Evolutionary conservation across 306 rosid genomes (phyloP).

Genomic region (Pyrus pyrifolia): DNA sequence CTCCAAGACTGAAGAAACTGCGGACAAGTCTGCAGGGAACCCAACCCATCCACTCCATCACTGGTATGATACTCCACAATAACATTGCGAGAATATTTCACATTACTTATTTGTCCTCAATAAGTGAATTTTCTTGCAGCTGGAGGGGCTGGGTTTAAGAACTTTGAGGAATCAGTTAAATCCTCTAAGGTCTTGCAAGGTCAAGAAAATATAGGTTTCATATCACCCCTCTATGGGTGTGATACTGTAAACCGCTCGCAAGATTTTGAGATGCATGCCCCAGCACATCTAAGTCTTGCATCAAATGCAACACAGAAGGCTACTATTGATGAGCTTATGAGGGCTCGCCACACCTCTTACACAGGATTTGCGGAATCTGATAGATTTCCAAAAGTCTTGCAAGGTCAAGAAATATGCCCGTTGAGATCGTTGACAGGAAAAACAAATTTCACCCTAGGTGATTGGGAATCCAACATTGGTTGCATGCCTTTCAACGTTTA

Average conservation of each 20-base stretch:
- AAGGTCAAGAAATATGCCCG: slow-evolving; percentile 97
- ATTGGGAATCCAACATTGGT: slow-evolving; percentile 57
- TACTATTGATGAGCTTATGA: slow-evolving; percentile 52
- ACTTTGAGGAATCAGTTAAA: slow-evolving; percentile 82
- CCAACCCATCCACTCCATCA: slow-evolving; percentile 43
- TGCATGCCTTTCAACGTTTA: slow-evolving; percentile 47
- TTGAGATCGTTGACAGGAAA: slow-evolving; percentile 62
- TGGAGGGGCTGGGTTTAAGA: slow-evolving; percentile 74
- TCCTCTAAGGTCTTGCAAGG: slow-evolving; percentile 99
- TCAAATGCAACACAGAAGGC: slow-evolving; percentile 42
- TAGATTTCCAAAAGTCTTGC: slow-evolving; percentile 89
- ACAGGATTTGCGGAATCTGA: slow-evolving; percentile 70
- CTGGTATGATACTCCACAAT: slow-evolving; percentile 39
- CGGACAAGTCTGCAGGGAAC: slow-evolving; percentile 65
- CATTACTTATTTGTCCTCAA: slow-evolving; percentile 2
- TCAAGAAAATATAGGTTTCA: slow-evolving; percentile 93
- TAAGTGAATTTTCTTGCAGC: slow-evolving; percentile 19
- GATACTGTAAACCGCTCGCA: slow-evolving; percentile 60
- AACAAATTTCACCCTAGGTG: slow-evolving; percentile 44
- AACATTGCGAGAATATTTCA: slow-evolving; percentile 6
- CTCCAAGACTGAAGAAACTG: slow-evolving; percentile 88
- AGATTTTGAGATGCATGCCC: slow-evolving; percentile 60
- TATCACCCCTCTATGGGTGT: slow-evolving; percentile 67
- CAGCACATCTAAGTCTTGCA: slow-evolving; percentile 44
- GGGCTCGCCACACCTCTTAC: slow-evolving; percentile 52